These are phyloP conservation scores for Fagus sylvatica DNA, from an alignment of 306 rosid genomes.

Conservation along the genomic window DNA sequence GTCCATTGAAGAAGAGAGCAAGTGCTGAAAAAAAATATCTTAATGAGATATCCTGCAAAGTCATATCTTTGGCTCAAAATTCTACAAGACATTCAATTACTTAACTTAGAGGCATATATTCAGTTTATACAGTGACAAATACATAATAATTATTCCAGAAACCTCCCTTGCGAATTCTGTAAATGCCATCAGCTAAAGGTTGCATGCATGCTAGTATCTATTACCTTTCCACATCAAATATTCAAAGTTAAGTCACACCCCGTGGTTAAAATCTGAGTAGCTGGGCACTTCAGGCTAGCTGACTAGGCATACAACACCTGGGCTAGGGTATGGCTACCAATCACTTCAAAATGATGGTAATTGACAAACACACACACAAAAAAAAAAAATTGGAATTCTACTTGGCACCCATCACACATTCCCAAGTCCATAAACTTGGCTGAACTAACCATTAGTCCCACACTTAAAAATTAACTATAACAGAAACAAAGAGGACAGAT, in stretches of 20 bases:
- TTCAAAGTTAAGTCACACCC: neutral
- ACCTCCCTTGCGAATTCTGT: slow-evolving; percentile 9
- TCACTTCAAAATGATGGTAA: neutral
- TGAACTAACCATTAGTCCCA: neutral
- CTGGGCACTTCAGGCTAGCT: neutral
- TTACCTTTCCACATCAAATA: neutral
- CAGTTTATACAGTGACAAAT: slow-evolving; percentile 12
- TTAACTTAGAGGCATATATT: slow-evolving; percentile 13
- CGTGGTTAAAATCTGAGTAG: neutral
- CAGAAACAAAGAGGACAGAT: neutral
- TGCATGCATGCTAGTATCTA: slow-evolving; percentile 14
- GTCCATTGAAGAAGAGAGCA: slow-evolving; percentile 99
- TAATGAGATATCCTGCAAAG: slow-evolving; percentile 16
- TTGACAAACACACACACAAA: neutral
- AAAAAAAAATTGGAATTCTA: neutral
- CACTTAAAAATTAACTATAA: neutral
- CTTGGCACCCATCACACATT: neutral
- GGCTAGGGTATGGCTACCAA: neutral
- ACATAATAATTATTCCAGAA: neutral
- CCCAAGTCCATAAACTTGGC: neutral
- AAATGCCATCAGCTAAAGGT: slow-evolving; percentile 3
- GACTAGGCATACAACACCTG: neutral
- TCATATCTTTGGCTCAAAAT: slow-evolving; percentile 9
- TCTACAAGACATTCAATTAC: slow-evolving; percentile 10
- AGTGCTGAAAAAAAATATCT: slow-evolving; percentile 56